These are phyloP conservation scores for Pinus taeda DNA, from an alignment of 75 land plant species.

Conservation along the genomic window DNA sequence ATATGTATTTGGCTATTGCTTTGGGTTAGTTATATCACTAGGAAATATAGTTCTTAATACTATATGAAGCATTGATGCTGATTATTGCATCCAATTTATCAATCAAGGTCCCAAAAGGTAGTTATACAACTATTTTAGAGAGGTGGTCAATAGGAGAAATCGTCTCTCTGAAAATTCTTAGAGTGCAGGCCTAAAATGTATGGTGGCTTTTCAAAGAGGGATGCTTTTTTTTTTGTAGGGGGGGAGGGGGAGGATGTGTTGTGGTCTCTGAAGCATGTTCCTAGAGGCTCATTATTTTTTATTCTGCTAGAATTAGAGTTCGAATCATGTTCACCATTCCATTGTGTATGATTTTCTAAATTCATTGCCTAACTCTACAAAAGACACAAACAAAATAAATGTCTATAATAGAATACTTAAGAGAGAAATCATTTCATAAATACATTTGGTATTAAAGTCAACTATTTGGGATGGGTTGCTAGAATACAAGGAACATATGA, in stretches of 20 bases:
- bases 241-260: conserved; percentile 53
- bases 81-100: too few species aligned
- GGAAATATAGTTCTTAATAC: too few species aligned
- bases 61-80: too few species aligned
- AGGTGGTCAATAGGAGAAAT: conserved; percentile 27
- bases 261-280: conserved; percentile 32
- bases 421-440: conserved; percentile 8
- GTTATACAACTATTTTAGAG: conserved; percentile 51
- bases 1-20: too few species aligned
- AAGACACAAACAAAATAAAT: neutral
- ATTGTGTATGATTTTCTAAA: conserved; percentile 17
- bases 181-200: conserved; percentile 2
- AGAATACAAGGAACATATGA: neutral
- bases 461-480: neutral
- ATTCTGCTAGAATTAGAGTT: conserved; percentile 43
- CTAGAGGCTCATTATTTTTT: conserved; percentile 42
- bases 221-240: conserved; percentile 25
- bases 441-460: neutral
- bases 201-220: conserved; percentile 26
- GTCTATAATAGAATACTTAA: neutral
- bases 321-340: conserved; percentile 51
- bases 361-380: neutral
- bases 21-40: too few species aligned
- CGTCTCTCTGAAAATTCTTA: neutral
- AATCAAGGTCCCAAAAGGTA: conserved; percentile 42